Evolutionary conservation across 2,329 filamentous ascomycete species (phyloP), one percentile per base, ranked within the genome.

Genomic region (Rhynchosporium secalis): DNA sequence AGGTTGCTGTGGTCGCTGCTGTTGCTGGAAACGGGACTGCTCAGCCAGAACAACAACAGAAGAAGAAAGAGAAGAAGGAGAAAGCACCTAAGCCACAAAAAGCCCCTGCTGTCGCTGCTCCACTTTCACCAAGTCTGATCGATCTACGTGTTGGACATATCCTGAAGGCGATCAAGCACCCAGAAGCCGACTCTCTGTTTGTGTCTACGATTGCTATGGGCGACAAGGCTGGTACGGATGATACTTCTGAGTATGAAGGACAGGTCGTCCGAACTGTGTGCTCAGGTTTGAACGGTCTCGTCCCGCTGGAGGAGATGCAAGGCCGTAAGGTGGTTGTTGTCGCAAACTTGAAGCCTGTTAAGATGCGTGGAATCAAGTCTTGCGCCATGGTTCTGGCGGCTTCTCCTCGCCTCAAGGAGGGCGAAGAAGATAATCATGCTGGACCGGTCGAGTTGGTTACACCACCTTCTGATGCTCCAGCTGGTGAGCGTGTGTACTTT

Each of bases 281-380:
- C 85, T 98, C 95, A 1, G 95, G 95, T 33, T 84, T 99, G 68
- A 97, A 96, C 77, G 95, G 95, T 7, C 85, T 97, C 36, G 80
- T 99, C 1, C 95, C 95, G 0, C 83, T 99, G 52, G 92, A 91
- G 76, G 92, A 96, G 77, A 97, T 99, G 95, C 95, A 99, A 77
- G 87, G 88, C 73, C 91, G 95, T 76, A 96, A 96, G 80, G 91
- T 99, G 65, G 85, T 99, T 38, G 91, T 95, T 1, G 94, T 99
- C 28, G 96, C 92, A 83, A 99, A 99, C 78, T 85, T 99, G 70
- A 99, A 99, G 83, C 95, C 95, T 56, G 95, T 98, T 76, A 99
- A 96, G 77, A 99, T 99, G 95, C 91, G 95, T 67, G 95, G 95
- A 69, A 84, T 91, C 75, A 89, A 89, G 75, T 89, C 83, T 38